These are phyloP conservation scores for Didymellaceae sp. DNA, from an alignment of 2,329 filamentous ascomycete genomes.

Conservation along the genomic window DNA sequence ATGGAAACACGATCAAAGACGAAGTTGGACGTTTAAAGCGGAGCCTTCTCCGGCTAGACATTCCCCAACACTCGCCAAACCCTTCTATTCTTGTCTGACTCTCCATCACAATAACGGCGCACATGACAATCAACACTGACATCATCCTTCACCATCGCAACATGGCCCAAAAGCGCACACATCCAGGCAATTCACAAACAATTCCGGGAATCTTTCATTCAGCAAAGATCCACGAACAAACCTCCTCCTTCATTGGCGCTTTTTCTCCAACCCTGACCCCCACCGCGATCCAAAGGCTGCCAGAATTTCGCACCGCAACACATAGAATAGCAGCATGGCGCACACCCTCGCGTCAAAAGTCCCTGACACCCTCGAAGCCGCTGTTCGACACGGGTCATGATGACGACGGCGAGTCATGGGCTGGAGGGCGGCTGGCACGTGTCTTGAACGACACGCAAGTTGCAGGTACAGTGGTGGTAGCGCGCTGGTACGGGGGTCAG, in stretches of 20 bases:
- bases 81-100: constrained; percentile 12
- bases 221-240: constrained; percentile 55
- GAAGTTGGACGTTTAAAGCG: neutral
- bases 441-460: constrained; percentile 55
- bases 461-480: constrained; percentile 58
- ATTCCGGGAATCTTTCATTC: constrained; percentile 53
- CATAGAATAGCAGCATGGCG: constrained; percentile 62
- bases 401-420: constrained; percentile 63
- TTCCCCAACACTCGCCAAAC: constrained; percentile 22
- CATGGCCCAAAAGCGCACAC: constrained; percentile 44
- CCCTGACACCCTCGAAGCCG: constrained; percentile 48
- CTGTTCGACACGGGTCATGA: constrained; percentile 56
- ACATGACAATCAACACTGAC: neutral
- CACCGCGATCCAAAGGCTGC: constrained; percentile 51
- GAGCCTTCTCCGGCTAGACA: constrained; percentile 12
- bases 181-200: constrained; percentile 22
- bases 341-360: constrained; percentile 55
- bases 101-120: constrained; percentile 5
- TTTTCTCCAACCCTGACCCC: constrained; percentile 56
- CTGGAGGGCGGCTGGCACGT: constrained; percentile 55
- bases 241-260: constrained; percentile 59
- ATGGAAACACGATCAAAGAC: neutral
- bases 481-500: constrained; percentile 62
- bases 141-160: constrained; percentile 4
- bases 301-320: constrained; percentile 54